Percentiles rank a stretch among this genome's conserved stretches.
phyloP scores from a whole-genome alignment of 257 asterid species.

The Solanum chiquidenum region DNA sequence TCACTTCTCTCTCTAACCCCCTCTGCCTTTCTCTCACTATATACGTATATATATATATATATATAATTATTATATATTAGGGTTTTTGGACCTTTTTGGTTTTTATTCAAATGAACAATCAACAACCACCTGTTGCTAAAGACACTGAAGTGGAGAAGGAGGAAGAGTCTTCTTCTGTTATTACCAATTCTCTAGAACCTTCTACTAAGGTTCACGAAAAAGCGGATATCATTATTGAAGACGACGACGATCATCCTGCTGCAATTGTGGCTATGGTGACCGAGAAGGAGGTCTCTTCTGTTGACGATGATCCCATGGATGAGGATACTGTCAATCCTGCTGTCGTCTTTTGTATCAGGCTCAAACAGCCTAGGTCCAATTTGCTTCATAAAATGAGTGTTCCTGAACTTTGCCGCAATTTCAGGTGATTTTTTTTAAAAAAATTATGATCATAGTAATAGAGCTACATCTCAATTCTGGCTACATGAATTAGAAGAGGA shows the following conservation, averaged over 20 bases:
- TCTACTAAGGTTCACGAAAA: conserved; percentile 28
- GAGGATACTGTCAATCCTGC: conserved; percentile 53
- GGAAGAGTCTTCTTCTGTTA: conserved; percentile 33
- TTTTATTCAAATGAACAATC: conserved; percentile 42
- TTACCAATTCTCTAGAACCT: conserved; percentile 15
- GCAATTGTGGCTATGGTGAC: conserved; percentile 31
- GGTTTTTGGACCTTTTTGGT: conserved; percentile 26
- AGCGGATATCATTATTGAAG: conserved; percentile 5
- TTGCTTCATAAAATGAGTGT: conserved; percentile 90
- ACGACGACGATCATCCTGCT: conserved; percentile 13
- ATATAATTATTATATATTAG: conserved; percentile 27
- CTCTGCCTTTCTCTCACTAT: conserved; percentile 6
- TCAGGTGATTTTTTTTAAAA: conserved; percentile 38
- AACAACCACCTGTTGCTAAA: conserved; percentile 31
- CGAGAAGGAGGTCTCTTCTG: conserved; percentile 24
- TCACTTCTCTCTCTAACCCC: conserved; percentile 15
- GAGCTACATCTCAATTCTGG: neutral
- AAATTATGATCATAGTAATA: neutral
- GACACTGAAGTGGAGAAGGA: conserved; percentile 15
- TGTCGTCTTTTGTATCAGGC: conserved; percentile 65
- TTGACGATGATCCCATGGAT: conserved; percentile 52
- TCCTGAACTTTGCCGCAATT: conserved; percentile 96
- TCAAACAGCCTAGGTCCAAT: conserved; percentile 73
- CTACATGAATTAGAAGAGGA: neutral
- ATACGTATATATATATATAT: neutral